Percentiles rank a stretch among this genome's conserved stretches.
These are phyloP conservation scores for Trichoderma hamatum DNA, from an alignment of 2,329 filamentous ascomycete species.

Conservation along the genomic window DNA sequence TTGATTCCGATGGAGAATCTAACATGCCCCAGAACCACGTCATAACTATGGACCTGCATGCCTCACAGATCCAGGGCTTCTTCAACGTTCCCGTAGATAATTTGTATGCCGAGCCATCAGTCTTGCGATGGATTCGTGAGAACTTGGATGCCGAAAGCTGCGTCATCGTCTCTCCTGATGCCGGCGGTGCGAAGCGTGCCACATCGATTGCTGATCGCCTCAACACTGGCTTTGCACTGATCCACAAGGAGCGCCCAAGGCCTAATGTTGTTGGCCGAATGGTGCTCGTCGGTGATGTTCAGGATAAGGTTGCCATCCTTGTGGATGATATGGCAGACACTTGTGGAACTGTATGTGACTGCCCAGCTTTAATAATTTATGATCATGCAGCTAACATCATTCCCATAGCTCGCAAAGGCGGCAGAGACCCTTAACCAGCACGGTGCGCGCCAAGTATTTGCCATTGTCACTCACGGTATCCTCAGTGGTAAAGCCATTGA, in stretches of 20 bases:
- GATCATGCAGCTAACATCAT: conserved; percentile 13
- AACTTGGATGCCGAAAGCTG: conserved; percentile 80
- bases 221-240: conserved; percentile 88
- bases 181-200: conserved; percentile 90
- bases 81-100: conserved; percentile 81
- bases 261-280: conserved; percentile 87
- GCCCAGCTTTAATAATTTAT: neutral
- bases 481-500: conserved; percentile 86
- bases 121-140: conserved; percentile 87
- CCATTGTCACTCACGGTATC: conserved; percentile 94
- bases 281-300: conserved; percentile 91
- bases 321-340: conserved; percentile 99
- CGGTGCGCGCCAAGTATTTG: conserved; percentile 84
- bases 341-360: conserved; percentile 67
- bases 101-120: conserved; percentile 91
- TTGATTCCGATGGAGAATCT: conserved; percentile 13
- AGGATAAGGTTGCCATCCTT: conserved; percentile 88
- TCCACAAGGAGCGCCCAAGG: conserved; percentile 92
- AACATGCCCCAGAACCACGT: conserved; percentile 50
- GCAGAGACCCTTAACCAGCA: conserved; percentile 86
- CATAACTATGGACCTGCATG: conserved; percentile 95
- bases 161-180: conserved; percentile 93
- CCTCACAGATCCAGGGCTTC: conserved; percentile 92
- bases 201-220: conserved; percentile 92
- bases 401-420: conserved; percentile 66